A percentile compares a stretch with the other conserved stretches of the same genome.
Conservation (phyloP, 2,329 filamentous ascomycete species). For the Fusarium gaditjirri region DNA sequence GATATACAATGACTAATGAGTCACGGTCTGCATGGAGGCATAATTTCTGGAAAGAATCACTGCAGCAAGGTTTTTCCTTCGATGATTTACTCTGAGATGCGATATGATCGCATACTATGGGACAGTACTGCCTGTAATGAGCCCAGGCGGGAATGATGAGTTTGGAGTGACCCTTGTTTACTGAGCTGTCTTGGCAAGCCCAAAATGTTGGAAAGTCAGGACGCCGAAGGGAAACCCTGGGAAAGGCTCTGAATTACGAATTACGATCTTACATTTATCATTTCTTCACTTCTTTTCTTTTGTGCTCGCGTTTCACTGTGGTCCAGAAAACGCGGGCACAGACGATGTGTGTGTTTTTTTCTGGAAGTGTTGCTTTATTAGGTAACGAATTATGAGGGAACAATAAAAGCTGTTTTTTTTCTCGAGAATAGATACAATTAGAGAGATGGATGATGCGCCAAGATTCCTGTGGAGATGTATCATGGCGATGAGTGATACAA, state of each 20-base stretch:
- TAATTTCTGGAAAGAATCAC: slow-evolving; percentile 44
- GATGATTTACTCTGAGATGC: slow-evolving; percentile 43
- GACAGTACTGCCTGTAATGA: slow-evolving; percentile 53
- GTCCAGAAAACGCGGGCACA: slow-evolving; percentile 39
- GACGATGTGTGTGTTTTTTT: slow-evolving; percentile 43
- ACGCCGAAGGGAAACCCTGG: slow-evolving; percentile 40
- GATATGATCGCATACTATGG: slow-evolving; percentile 47
- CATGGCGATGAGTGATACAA: neutral
- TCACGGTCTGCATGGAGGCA: slow-evolving; percentile 56
- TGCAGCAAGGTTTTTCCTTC: slow-evolving; percentile 40
- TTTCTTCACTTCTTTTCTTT: slow-evolving; percentile 39
- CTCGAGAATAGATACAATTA: slow-evolving; percentile 42
- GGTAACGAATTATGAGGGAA: slow-evolving; percentile 55
- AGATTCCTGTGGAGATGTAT: slow-evolving; percentile 11
- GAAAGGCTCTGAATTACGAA: slow-evolving; percentile 36
- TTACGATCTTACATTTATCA: slow-evolving; percentile 48
- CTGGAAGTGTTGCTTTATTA: slow-evolving; percentile 50
- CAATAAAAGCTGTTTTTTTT: slow-evolving; percentile 52
- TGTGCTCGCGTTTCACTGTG: slow-evolving; percentile 22
- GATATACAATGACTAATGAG: slow-evolving; percentile 59
- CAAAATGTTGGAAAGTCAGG: slow-evolving; percentile 38
- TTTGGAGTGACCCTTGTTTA: slow-evolving; percentile 43
- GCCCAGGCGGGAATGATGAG: slow-evolving; percentile 50
- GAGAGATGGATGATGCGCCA: slow-evolving; percentile 31
- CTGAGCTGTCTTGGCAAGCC: slow-evolving; percentile 29